Percentiles rank a stretch among this genome's conserved stretches.
Evolutionary conservation across 352 stramenopile species (phyloP).

Genomic region (Phytopythium delawarense): DNA sequence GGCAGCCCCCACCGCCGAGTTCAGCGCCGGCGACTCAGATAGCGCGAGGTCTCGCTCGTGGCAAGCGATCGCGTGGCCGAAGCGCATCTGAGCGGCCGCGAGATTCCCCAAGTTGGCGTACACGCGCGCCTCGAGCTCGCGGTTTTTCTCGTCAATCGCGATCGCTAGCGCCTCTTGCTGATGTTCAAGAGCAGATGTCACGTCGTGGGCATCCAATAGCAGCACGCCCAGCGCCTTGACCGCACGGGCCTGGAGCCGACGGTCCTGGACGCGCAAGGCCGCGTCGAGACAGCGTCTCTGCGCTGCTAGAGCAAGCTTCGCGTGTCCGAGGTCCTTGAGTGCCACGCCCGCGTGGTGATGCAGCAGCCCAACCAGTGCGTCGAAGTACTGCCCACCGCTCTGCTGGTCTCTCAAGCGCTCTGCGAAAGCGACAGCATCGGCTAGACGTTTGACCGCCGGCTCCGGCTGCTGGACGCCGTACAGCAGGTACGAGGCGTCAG

Average conservation of each 20-base stretch:
- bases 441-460: constrained; percentile 31
- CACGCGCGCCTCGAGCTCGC: constrained; percentile 66
- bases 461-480: constrained; percentile 39
- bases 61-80: constrained; percentile 52
- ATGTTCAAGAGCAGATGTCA: constrained; percentile 37
- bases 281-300: constrained; percentile 51
- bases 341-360: constrained; percentile 69
- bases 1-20: constrained; percentile 47
- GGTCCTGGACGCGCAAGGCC: constrained; percentile 33
- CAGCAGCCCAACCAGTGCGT: constrained; percentile 37
- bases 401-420: constrained; percentile 9
- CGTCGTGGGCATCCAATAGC: constrained; percentile 42
- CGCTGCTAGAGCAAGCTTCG: constrained; percentile 21
- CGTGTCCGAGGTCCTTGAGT: constrained; percentile 48
- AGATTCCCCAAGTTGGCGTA: constrained; percentile 81
- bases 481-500: constrained; percentile 41
- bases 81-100: constrained; percentile 41
- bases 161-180: constrained; percentile 62
- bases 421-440: constrained; percentile 28
- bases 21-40: constrained; percentile 22
- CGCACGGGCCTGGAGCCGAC: constrained; percentile 40
- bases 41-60: constrained; percentile 58
- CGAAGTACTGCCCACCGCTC: not conserved
- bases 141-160: constrained; percentile 39
- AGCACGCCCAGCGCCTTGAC: constrained; percentile 67